Evolutionary conservation across 257 asterid genomes (phyloP).

Genomic region (Echites panduratus): DNA sequence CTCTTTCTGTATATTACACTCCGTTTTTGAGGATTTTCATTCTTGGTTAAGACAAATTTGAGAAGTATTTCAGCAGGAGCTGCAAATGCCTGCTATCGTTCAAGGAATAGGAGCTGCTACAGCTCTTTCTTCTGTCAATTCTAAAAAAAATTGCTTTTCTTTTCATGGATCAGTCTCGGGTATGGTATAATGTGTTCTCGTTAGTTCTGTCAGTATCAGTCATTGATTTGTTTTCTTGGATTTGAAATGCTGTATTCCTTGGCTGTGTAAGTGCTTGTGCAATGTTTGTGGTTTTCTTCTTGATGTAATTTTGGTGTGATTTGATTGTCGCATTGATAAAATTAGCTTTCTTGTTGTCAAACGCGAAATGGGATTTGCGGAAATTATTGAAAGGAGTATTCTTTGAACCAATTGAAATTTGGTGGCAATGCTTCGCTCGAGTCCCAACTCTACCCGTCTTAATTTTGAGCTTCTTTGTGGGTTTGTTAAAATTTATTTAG

Average conservation of each 20-base stretch:
- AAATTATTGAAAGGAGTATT: not conserved
- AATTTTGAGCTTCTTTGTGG: not conserved
- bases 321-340: not conserved
- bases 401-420: not conserved
- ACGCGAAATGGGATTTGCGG: not conserved
- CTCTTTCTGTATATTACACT: not conserved
- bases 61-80: not conserved
- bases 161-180: conserved; percentile 42
- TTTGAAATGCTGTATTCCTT: not conserved
- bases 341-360: not conserved
- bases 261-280: not conserved
- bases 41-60: not conserved
- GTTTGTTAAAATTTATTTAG: not conserved
- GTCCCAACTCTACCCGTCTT: too few relatives aligned
- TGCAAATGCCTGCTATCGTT: conserved; percentile 38
- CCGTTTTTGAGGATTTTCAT: not conserved
- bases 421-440: not conserved
- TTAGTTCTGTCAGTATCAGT: not conserved
- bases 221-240: not conserved
- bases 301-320: not conserved
- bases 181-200: conserved; percentile 13
- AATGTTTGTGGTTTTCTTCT: not conserved
- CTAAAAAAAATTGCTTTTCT: conserved; percentile 25
- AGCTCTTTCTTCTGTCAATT: conserved; percentile 40
- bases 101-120: conserved; percentile 48